phyloP scores from a whole-genome alignment of 2,329 filamentous ascomycete genomes.

The Colletotrichum sp. region DNA sequence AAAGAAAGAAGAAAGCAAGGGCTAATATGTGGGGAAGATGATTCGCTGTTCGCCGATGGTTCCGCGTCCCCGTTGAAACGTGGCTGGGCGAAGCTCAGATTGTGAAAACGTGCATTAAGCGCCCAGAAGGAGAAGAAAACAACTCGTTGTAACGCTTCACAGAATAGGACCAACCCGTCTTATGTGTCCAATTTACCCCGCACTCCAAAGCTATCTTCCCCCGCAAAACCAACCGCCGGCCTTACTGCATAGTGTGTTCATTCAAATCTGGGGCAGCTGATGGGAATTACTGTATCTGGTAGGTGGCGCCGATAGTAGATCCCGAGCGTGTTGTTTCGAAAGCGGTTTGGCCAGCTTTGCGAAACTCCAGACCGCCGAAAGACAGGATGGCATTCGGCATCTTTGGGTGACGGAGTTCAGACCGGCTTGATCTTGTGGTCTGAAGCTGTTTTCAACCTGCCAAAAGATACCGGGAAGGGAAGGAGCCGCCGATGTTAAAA shows the following conservation, averaged over 20 bases:
- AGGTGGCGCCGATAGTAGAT: neutral
- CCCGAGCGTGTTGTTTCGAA: neutral
- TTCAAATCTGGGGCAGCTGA: neutral
- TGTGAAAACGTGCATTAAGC: neutral
- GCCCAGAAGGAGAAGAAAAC: neutral
- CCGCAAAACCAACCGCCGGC: neutral
- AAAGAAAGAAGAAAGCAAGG: neutral
- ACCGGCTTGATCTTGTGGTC: neutral
- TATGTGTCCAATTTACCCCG: slow-evolving; percentile 1
- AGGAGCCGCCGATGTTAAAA: slow-evolving; percentile 6
- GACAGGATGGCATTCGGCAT: neutral
- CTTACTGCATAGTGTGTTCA: neutral
- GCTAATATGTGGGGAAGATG: neutral
- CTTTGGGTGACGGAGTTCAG: neutral
- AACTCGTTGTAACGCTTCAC: neutral
- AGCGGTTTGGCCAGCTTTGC: neutral
- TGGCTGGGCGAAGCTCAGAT: neutral
- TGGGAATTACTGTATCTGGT: neutral
- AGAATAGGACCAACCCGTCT: neutral
- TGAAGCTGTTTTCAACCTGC: neutral
- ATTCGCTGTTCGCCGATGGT: neutral
- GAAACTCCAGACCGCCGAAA: slow-evolving; percentile 1
- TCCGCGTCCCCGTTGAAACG: neutral
- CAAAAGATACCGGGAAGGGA: neutral
- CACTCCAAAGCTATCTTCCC: neutral